These are phyloP conservation scores for Leishmania major DNA, from an alignment of 208 protist genomes.

Conservation along the genomic window DNA sequence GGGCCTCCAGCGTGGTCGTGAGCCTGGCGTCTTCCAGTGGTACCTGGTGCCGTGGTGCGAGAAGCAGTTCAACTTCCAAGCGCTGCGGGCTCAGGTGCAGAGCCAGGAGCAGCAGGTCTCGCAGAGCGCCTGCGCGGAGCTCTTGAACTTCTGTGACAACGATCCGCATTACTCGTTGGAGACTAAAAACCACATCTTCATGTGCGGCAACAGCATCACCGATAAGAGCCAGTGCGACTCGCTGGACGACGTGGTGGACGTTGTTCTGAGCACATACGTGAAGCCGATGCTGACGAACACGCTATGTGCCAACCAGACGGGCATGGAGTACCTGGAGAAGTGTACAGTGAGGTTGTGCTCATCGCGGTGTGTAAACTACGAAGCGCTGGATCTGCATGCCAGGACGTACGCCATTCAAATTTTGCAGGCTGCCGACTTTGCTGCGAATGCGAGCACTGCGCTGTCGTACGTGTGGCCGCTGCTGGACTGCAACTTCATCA, in stretches of 20 bases:
- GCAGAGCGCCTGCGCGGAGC: slow-evolving; percentile 41
- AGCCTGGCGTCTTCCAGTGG: slow-evolving; percentile 79
- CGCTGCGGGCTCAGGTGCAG: slow-evolving; percentile 35
- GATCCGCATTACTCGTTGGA: slow-evolving; percentile 8
- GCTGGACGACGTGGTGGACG: slow-evolving; percentile 40
- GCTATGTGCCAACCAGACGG: slow-evolving; percentile 48
- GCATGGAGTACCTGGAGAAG: slow-evolving; percentile 43
- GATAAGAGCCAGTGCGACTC: slow-evolving; percentile 28
- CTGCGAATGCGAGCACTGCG: slow-evolving; percentile 61
- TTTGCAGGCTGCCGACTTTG: slow-evolving; percentile 30
- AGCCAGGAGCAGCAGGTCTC: slow-evolving; percentile 21
- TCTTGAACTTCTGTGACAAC: slow-evolving; percentile 64
- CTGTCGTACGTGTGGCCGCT: slow-evolving; percentile 65
- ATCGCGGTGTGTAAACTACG: slow-evolving; percentile 45
- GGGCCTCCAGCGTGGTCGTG: slow-evolving; percentile 57
- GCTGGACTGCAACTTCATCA: slow-evolving; percentile 80
- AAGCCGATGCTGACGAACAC: slow-evolving; percentile 54
- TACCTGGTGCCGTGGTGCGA: slow-evolving; percentile 77
- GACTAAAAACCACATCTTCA: slow-evolving; percentile 36
- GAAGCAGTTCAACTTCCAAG: slow-evolving; percentile 40
- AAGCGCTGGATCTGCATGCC: slow-evolving; percentile 15
- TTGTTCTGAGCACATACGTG: slow-evolving; percentile 38
- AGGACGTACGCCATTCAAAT: slow-evolving; percentile 36
- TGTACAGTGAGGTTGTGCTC: slow-evolving; percentile 57
- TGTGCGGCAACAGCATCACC: slow-evolving; percentile 48